Conservation (phyloP, 805 yeast species). For the Metschnikowia lachancei region DNA sequence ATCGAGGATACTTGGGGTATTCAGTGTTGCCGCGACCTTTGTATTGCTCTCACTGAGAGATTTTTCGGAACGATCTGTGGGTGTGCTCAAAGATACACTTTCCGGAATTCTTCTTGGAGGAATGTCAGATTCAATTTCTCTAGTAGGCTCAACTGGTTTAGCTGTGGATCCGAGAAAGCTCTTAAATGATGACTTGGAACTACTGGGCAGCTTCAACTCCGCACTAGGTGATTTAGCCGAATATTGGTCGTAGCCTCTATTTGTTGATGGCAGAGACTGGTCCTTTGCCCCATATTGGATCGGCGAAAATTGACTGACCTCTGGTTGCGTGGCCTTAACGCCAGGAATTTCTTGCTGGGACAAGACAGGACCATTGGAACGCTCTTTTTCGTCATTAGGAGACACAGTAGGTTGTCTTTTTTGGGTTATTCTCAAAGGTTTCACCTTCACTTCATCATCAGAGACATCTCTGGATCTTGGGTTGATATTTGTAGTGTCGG, state of each 20-base stretch:
- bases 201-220: not conserved
- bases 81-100: not conserved
- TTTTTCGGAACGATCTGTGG: not conserved
- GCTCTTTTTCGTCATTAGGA: not conserved
- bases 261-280: slow-evolving; percentile 9
- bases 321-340: not conserved
- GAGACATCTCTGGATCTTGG: not conserved
- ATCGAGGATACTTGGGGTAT: slow-evolving; percentile 10
- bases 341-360: not conserved
- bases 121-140: not conserved
- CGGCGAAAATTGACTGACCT: slow-evolving; percentile 5
- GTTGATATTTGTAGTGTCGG: not conserved
- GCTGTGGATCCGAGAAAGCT: not conserved
- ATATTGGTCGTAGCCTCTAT: not conserved
- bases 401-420: slow-evolving; percentile 1
- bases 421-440: slow-evolving; percentile 15
- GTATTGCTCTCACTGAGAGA: not conserved
- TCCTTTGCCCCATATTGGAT: slow-evolving; percentile 1
- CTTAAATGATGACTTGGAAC: not conserved
- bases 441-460: slow-evolving; percentile 6
- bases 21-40: slow-evolving; percentile 1
- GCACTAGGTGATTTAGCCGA: not conserved
- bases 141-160: not conserved
- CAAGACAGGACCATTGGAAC: not conserved
- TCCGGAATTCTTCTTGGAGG: not conserved